Percentiles rank a stretch among this genome's conserved stretches.
Evolutionary conservation across 768 basidiomycete genomes (phyloP).

Genomic region (Lactarius sp.): DNA sequence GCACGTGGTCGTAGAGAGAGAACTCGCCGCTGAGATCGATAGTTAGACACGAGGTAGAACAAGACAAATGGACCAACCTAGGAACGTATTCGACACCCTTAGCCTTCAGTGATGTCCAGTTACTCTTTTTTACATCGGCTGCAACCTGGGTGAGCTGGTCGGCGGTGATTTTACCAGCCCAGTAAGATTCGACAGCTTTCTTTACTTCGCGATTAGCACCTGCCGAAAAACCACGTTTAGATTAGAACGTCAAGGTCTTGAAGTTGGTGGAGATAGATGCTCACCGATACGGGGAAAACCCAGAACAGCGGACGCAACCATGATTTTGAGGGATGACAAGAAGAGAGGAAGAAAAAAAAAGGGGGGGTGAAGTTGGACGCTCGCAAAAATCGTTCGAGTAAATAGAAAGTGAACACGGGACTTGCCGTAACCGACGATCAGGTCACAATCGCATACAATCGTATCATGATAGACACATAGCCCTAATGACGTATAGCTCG

Average conservation of each 20-base stretch:
- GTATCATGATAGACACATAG: too few species aligned
- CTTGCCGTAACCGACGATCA: slow-evolving; percentile 14
- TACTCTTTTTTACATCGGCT: slow-evolving; percentile 80
- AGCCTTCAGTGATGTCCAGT: slow-evolving; percentile 82
- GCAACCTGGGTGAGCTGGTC: slow-evolving; percentile 86
- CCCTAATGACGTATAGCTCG: neutral
- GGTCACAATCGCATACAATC: neutral
- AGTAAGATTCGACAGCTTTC: slow-evolving; percentile 98
- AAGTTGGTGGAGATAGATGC: slow-evolving; percentile 22
- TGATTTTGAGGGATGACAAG: slow-evolving; percentile 33
- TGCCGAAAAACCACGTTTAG: slow-evolving; percentile 30
- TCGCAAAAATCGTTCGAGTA: neutral
- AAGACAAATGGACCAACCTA: slow-evolving; percentile 50
- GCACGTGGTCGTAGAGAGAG: slow-evolving; percentile 96
- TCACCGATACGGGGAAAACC: slow-evolving; percentile 90
- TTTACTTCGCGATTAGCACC: slow-evolving; percentile 94
- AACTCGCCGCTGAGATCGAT: slow-evolving; percentile 78
- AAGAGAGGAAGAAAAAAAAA: slow-evolving; percentile 24
- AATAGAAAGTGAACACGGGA: slow-evolving; percentile 18
- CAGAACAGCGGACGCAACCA: slow-evolving; percentile 82
- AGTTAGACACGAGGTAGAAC: slow-evolving; percentile 23
- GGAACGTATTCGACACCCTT: slow-evolving; percentile 88
- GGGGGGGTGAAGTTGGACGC: neutral
- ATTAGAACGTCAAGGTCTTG: neutral
- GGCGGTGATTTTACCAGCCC: slow-evolving; percentile 86